phyloP scores from a whole-genome alignment of 2,329 filamentous ascomycete species.

The Claviceps humidiphila region DNA sequence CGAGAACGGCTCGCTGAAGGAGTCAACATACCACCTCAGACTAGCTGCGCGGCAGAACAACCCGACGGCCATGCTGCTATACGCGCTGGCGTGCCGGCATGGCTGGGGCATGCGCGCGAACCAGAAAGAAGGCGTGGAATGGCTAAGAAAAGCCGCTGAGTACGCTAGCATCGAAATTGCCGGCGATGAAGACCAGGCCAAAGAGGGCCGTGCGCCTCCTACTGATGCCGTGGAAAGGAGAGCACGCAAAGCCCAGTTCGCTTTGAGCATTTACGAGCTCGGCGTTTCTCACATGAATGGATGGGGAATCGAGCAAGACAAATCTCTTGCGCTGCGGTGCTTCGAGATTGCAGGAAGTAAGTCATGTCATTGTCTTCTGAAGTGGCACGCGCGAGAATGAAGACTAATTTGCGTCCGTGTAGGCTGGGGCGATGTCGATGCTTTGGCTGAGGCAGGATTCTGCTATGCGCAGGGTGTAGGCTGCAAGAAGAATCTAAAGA shows the following conservation, averaged over 20 bases:
- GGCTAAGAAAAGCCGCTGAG: slow-evolving; percentile 85
- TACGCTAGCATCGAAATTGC: slow-evolving; percentile 69
- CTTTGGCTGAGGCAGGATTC: slow-evolving; percentile 85
- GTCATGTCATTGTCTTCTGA: slow-evolving; percentile 16
- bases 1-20: slow-evolving; percentile 72
- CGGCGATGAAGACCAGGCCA: slow-evolving; percentile 58
- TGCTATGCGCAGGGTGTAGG: slow-evolving; percentile 91
- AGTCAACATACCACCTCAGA: slow-evolving; percentile 92
- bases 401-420: not conserved
- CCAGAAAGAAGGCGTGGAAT: slow-evolving; percentile 76
- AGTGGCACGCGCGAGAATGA: not conserved
- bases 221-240: slow-evolving; percentile 60
- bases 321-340: slow-evolving; percentile 71
- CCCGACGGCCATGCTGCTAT: slow-evolving; percentile 89
- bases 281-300: slow-evolving; percentile 96
- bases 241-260: slow-evolving; percentile 83
- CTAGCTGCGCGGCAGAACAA: slow-evolving; percentile 76
- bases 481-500: slow-evolving; percentile 92
- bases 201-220: slow-evolving; percentile 40
- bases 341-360: slow-evolving; percentile 88
- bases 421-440: slow-evolving; percentile 92
- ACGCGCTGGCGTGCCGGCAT: slow-evolving; percentile 86
- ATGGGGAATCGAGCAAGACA: slow-evolving; percentile 93
- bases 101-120: slow-evolving; percentile 97
- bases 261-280: slow-evolving; percentile 88